phyloP scores from a whole-genome alignment of 2,329 filamentous ascomycete genomes.

The Coniochaeta sp. region DNA sequence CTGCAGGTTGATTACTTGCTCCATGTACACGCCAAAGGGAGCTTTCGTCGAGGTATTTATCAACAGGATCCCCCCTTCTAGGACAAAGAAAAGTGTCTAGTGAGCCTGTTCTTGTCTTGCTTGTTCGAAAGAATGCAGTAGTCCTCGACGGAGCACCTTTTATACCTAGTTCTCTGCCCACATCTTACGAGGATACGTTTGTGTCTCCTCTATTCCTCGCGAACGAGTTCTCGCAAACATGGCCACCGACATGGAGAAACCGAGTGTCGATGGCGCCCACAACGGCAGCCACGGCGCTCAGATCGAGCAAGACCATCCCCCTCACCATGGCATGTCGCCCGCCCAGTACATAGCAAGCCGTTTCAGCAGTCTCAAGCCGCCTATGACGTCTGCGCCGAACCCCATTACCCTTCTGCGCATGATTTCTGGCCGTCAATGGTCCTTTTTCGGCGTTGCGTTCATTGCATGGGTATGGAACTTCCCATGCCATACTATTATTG shows the following conservation, averaged over 20 bases:
- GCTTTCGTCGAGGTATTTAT: neutral
- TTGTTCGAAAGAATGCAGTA: neutral
- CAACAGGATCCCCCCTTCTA: neutral
- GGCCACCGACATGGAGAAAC: conserved; percentile 12
- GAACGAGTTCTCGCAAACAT: neutral
- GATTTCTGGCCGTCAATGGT: conserved; percentile 44
- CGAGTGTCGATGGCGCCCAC: conserved; percentile 1
- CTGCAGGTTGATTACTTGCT: neutral
- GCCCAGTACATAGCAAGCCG: conserved; percentile 43
- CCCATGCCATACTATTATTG: neutral
- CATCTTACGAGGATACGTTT: neutral
- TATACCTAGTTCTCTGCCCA: neutral
- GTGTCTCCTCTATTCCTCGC: neutral
- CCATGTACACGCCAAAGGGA: neutral
- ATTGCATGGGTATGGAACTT: conserved; percentile 40
- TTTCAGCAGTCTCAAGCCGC: conserved; percentile 48
- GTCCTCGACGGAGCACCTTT: neutral
- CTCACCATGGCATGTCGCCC: conserved; percentile 41
- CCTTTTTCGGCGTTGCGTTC: conserved; percentile 48
- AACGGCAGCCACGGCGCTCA: neutral
- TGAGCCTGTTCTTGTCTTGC: neutral
- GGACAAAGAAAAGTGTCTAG: neutral
- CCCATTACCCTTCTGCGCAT: conserved; percentile 40
- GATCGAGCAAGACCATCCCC: conserved; percentile 24
- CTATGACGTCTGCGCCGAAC: conserved; percentile 46